Evolutionary conservation across 2,329 filamentous ascomycete genomes (phyloP).

Genomic region (Macrophomina phaseolina): DNA sequence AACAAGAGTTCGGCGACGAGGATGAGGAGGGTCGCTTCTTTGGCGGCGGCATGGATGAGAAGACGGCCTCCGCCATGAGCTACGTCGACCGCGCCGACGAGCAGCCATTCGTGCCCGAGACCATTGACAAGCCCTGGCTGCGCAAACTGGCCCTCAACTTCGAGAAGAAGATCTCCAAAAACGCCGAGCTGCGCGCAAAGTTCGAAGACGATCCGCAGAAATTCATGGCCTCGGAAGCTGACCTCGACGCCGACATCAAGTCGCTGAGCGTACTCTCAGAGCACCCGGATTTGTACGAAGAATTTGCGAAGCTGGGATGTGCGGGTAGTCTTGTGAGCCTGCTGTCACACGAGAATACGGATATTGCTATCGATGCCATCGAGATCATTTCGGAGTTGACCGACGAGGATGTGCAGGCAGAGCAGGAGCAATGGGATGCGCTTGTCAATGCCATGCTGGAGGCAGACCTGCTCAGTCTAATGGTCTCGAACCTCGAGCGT

Average conservation of each 20-base stretch:
- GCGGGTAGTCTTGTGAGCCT: constrained; percentile 77
- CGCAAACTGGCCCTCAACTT: constrained; percentile 81
- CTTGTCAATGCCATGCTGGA: constrained; percentile 68
- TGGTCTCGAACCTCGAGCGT: constrained; percentile 78
- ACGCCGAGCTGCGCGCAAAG: constrained; percentile 85
- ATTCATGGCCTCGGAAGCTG: constrained; percentile 84
- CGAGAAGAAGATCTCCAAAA: constrained; percentile 89
- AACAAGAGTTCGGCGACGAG: constrained; percentile 63
- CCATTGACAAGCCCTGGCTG: constrained; percentile 83
- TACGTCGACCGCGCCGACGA: constrained; percentile 23
- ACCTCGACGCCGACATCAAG: constrained; percentile 88
- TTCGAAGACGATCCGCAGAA: constrained; percentile 80
- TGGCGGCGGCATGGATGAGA: constrained; percentile 82
- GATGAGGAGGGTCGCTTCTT: constrained; percentile 97
- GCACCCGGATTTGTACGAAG: constrained; percentile 80
- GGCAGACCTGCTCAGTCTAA: constrained; percentile 73
- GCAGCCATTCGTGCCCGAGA: constrained; percentile 64
- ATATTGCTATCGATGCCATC: constrained; percentile 90
- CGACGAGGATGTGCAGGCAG: constrained; percentile 87
- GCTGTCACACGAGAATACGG: constrained; percentile 93
- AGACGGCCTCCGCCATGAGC: constrained; percentile 57
- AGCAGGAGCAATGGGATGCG: constrained; percentile 78
- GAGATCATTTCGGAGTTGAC: constrained; percentile 90
- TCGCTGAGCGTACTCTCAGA: constrained; percentile 84
- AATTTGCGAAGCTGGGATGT: constrained; percentile 78